Percentiles rank a stretch among this genome's conserved stretches.
phyloP scores from a whole-genome alignment of 257 asterid species.

The Dorcoceras hygrometricum region DNA sequence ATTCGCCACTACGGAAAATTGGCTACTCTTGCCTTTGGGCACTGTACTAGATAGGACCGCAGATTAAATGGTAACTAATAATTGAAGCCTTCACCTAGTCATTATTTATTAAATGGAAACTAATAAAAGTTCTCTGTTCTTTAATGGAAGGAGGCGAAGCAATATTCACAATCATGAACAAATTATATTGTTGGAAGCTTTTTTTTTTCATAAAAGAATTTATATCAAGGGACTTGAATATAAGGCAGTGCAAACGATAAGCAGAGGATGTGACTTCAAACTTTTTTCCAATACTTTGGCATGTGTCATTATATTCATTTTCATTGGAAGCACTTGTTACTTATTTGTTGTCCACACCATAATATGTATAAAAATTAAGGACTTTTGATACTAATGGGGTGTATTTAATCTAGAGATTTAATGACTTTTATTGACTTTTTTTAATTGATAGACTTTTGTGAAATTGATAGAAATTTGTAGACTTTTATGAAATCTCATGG shows the following conservation, averaged over 20 bases:
- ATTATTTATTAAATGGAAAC: not conserved
- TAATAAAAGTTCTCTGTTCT: too few relatives aligned
- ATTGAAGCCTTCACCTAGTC: too few relatives aligned
- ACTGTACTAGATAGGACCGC: not conserved
- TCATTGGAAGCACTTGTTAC: not conserved
- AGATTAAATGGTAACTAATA: too few relatives aligned
- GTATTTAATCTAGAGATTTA: too few relatives aligned
- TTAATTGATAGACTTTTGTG: too few relatives aligned
- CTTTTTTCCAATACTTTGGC: not conserved
- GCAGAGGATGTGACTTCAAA: not conserved
- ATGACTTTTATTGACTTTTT: too few relatives aligned
- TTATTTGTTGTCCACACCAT: not conserved
- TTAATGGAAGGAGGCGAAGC: not conserved
- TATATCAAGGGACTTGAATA: too few relatives aligned
- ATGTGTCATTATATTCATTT: not conserved
- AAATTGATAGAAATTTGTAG: too few relatives aligned
- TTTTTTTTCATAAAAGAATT: too few relatives aligned
- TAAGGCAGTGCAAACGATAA: not conserved
- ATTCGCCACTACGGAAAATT: constrained; percentile 15
- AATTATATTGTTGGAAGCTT: too few relatives aligned
- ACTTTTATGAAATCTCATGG: too few relatives aligned
- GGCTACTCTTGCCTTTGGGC: not conserved
- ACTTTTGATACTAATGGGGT: too few relatives aligned
- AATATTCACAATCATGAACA: not conserved
- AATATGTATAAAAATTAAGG: not conserved